Evolutionary conservation across 306 rosid genomes (phyloP).

Genomic region (Castanopsis chinensis): DNA sequence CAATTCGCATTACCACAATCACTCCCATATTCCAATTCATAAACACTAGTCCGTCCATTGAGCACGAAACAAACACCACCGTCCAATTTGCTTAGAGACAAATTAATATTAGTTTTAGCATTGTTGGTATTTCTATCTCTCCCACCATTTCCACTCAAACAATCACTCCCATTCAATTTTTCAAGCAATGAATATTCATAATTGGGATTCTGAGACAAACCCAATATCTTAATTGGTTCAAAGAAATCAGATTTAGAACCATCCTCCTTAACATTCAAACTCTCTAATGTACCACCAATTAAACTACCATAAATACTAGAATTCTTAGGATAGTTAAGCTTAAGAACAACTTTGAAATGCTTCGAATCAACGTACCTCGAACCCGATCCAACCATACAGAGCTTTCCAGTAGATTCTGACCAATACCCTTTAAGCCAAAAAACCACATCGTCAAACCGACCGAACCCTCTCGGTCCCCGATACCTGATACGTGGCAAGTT

Average conservation of each 20-base stretch:
- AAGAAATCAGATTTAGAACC: constrained; percentile 27
- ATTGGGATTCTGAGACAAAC: constrained; percentile 37
- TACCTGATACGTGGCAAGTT: no score
- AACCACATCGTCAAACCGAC: no score
- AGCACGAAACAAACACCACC: constrained; percentile 43
- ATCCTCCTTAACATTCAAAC: constrained; percentile 32
- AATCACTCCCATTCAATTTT: constrained; percentile 19
- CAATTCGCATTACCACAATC: constrained; percentile 50
- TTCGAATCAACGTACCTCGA: neutral
- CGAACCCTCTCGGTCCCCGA: no score
- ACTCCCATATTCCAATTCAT: constrained; percentile 59
- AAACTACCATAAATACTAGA: constrained; percentile 44
- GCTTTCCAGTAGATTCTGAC: constrained; percentile 64
- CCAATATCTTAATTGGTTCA: constrained; percentile 55
- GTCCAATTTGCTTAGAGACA: constrained; percentile 21
- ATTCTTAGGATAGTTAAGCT: constrained; percentile 58
- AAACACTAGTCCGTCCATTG: constrained; percentile 25
- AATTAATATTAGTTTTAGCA: neutral
- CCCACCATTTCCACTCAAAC: constrained; percentile 35
- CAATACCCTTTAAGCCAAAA: constrained; percentile 58
- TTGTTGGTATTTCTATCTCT: constrained; percentile 1
- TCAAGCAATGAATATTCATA: constrained; percentile 26
- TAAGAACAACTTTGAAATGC: constrained; percentile 46
- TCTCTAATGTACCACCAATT: constrained; percentile 65
- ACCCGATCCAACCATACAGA: constrained; percentile 75